phyloP scores from a whole-genome alignment of 2,329 filamentous ascomycete species.

The Beauveria sp. region DNA sequence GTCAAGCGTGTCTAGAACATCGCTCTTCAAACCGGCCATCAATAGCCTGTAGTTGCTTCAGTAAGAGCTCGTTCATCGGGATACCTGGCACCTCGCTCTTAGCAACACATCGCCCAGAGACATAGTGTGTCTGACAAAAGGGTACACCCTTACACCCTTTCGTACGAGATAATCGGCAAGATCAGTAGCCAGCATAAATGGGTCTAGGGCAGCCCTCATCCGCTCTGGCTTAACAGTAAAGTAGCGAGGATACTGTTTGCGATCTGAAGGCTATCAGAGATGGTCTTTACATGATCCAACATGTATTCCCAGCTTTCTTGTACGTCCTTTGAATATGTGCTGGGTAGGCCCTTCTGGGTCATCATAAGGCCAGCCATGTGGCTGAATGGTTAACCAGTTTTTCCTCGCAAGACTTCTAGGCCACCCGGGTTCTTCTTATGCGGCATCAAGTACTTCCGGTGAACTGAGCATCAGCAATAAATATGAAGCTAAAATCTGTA shows the following conservation, averaged over 20 bases:
- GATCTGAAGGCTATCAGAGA: slow-evolving; percentile 74
- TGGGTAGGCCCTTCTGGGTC: slow-evolving; percentile 63
- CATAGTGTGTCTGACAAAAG: slow-evolving; percentile 75
- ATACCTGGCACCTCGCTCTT: slow-evolving; percentile 56
- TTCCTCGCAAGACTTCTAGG: slow-evolving; percentile 45
- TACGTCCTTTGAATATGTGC: slow-evolving; percentile 70
- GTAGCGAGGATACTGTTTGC: slow-evolving; percentile 74
- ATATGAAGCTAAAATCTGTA: not conserved
- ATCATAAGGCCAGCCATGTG: slow-evolving; percentile 51
- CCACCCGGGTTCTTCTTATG: not conserved
- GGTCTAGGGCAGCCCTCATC: slow-evolving; percentile 72
- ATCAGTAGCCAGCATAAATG: slow-evolving; percentile 74
- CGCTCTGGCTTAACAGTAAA: slow-evolving; percentile 61
- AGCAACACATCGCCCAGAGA: slow-evolving; percentile 63
- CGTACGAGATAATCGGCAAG: slow-evolving; percentile 57
- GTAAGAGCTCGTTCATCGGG: slow-evolving; percentile 61
- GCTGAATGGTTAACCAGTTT: slow-evolving; percentile 31
- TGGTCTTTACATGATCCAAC: slow-evolving; percentile 74
- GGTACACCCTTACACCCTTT: slow-evolving; percentile 63
- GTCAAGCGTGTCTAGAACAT: slow-evolving; percentile 65
- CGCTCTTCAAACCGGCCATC: slow-evolving; percentile 63
- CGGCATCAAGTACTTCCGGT: not conserved
- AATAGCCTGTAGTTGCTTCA: slow-evolving; percentile 59
- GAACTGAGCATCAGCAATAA: not conserved
- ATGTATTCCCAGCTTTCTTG: slow-evolving; percentile 84